These are phyloP conservation scores for Ballota nigra DNA, from an alignment of 257 asterid genomes.

Conservation along the genomic window DNA sequence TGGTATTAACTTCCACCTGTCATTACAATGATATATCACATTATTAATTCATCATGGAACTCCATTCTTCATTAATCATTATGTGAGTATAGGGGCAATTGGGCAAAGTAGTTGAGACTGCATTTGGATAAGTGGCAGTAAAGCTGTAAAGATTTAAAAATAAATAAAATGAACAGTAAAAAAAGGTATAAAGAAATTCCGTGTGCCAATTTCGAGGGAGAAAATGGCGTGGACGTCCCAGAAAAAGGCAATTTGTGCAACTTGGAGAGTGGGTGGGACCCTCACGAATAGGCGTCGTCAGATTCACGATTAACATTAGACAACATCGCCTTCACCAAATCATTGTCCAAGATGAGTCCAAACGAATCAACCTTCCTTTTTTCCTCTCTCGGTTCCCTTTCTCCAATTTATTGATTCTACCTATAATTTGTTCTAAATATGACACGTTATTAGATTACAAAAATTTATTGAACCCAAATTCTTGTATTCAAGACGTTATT, in stretches of 20 bases:
- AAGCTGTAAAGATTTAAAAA: background rate
- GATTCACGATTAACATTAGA: background rate
- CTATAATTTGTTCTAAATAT: background rate
- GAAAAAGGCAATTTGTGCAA: conserved; percentile 4
- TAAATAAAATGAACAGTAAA: background rate
- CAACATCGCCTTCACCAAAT: conserved; percentile 7
- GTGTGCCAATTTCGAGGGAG: background rate
- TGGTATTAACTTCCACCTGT: no score
- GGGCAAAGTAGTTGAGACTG: background rate
- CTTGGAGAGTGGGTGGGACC: conserved; percentile 9
- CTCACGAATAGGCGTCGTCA: background rate
- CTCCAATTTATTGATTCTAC: background rate
- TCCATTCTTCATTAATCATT: background rate
- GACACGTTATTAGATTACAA: background rate
- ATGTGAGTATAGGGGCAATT: background rate
- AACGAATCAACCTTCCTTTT: background rate
- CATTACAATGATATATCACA: background rate
- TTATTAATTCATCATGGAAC: background rate
- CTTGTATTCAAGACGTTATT: no score
- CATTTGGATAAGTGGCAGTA: background rate
- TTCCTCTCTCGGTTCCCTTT: no score
- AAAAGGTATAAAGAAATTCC: background rate
- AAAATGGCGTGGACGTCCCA: conserved; percentile 31
- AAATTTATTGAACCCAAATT: no score
- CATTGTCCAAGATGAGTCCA: background rate